Evolutionary conservation across 2,329 filamentous ascomycete species (phyloP), one percentile per base, ranked within the genome.

Genomic region (Xylariaceae sp.): DNA sequence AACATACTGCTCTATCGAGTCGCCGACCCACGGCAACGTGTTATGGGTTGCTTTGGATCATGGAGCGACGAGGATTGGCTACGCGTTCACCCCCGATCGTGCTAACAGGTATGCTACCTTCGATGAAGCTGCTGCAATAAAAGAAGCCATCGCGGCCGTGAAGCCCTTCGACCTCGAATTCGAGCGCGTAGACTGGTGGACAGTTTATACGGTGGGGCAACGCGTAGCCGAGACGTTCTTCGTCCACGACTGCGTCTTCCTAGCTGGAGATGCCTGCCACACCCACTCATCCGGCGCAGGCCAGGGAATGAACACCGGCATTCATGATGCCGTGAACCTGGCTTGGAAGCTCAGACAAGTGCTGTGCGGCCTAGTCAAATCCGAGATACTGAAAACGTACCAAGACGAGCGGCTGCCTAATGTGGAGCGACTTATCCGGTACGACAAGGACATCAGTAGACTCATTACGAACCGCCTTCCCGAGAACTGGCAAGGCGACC

Each of bases 181-280:
- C 52, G 73, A 75, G 50, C 66, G 71, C 42, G 67, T 76, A 3
- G 53, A 80, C 67, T 87, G 84, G 84, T 87, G 82, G 77, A 84
- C 55, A 9, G 62, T 61, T 2, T 71, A 71, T 50, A 61, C 62
- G 2, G 68, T 86, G 32, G 82, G 82, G 2, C 84, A 86, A 68
- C 77, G 84, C 14, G 76, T 87, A 19, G 85, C 85, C 0, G 77
- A 81, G 37, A 74, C 76, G 26, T 88, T 88, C 69, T 80, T 84
- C 59, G 76, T 80, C 40, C 73, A 81, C n/a, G 69, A 79, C 49
- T 78, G 79, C n/a, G 75, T 77, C 2, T 79, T 81, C 46, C 69
- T 82, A 2, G 75, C 75, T 12, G 79, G 79, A 7, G 80, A 82
- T 56, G 77, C 79, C 10, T 78, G 76, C 9, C 79, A 82, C 56